Evolutionary conservation across 495 filamentous ascomycete genomes (phyloP).

Genomic region (Endocarpon pusillum): DNA sequence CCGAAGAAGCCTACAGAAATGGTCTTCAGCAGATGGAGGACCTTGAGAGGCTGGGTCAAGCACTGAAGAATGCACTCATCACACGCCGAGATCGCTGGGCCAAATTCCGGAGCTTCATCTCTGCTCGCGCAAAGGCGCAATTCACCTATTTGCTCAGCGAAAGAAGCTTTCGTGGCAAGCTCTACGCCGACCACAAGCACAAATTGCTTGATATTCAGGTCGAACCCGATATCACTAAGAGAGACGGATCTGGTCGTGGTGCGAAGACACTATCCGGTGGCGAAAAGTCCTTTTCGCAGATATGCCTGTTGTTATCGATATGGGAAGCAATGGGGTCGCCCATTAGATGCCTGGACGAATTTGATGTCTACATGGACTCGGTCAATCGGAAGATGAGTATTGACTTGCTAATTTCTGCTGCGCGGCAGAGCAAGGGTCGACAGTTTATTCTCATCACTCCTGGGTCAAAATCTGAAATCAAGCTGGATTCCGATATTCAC

Average conservation of each 20-base stretch:
- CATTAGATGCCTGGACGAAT: constrained; percentile 90
- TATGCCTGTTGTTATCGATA: constrained; percentile 77
- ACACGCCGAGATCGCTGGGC: constrained; percentile 61
- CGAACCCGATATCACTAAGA: constrained; percentile 60
- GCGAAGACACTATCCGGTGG: constrained; percentile 88
- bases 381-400: constrained; percentile 90
- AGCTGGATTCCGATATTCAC: constrained; percentile 57
- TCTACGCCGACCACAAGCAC: constrained; percentile 56
- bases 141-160: constrained; percentile 82
- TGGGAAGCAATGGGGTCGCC: constrained; percentile 98
- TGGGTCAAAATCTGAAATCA: constrained; percentile 59
- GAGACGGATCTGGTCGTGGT: constrained; percentile 47
- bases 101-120: constrained; percentile 67
- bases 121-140: constrained; percentile 61
- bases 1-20: constrained; percentile 22
- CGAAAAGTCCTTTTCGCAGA: constrained; percentile 94
- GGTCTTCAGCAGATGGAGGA: constrained; percentile 30
- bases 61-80: constrained; percentile 46
- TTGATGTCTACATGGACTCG: constrained; percentile 98
- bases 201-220: constrained; percentile 61
- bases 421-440: constrained; percentile 65
- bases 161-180: constrained; percentile 67
- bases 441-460: constrained; percentile 97
- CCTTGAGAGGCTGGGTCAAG: constrained; percentile 34
- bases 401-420: constrained; percentile 80